These are phyloP conservation scores for Trichophyton mentagrophytes DNA, from an alignment of 2,329 filamentous ascomycete genomes.

Conservation along the genomic window DNA sequence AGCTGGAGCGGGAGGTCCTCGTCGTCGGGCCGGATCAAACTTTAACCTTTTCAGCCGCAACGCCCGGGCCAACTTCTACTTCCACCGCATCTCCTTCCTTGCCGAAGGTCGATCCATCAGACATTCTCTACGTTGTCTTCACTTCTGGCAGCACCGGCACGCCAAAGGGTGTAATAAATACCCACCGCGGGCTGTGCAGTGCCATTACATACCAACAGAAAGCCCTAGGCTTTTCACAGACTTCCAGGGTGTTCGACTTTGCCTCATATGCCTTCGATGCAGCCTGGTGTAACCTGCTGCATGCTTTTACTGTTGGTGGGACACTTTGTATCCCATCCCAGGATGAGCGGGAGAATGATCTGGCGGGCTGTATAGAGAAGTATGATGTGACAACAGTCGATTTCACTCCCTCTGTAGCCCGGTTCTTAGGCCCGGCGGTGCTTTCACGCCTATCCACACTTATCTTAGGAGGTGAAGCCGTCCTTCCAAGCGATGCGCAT, in stretches of 20 bases:
- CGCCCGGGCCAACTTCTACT: no score
- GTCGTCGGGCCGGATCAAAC: background rate
- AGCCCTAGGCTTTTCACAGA: background rate
- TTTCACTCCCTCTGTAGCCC: slow-evolving; percentile 7
- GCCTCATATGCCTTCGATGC: slow-evolving; percentile 76
- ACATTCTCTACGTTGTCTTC: slow-evolving; percentile 41
- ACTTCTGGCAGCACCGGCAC: slow-evolving; percentile 38
- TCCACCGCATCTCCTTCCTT: background rate
- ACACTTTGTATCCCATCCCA: slow-evolving; percentile 4
- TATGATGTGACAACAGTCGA: background rate
- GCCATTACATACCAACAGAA: background rate
- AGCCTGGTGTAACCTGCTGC: background rate
- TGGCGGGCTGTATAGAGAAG: slow-evolving; percentile 1
- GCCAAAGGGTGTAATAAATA: slow-evolving; percentile 39
- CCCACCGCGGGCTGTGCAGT: slow-evolving; percentile 12
- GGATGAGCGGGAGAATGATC: background rate
- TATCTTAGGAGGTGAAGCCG: slow-evolving; percentile 25
- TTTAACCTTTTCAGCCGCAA: background rate
- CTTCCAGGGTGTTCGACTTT: slow-evolving; percentile 48
- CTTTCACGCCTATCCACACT: slow-evolving; percentile 25
- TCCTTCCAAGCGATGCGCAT: slow-evolving; percentile 19
- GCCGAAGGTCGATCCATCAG: slow-evolving; percentile 27
- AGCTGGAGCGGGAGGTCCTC: background rate
- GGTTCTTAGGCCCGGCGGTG: slow-evolving; percentile 17
- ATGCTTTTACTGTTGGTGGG: background rate